Evolutionary conservation across 2,329 filamentous ascomycete genomes (phyloP).

Genomic region (Mycosphaerella arachidis): DNA sequence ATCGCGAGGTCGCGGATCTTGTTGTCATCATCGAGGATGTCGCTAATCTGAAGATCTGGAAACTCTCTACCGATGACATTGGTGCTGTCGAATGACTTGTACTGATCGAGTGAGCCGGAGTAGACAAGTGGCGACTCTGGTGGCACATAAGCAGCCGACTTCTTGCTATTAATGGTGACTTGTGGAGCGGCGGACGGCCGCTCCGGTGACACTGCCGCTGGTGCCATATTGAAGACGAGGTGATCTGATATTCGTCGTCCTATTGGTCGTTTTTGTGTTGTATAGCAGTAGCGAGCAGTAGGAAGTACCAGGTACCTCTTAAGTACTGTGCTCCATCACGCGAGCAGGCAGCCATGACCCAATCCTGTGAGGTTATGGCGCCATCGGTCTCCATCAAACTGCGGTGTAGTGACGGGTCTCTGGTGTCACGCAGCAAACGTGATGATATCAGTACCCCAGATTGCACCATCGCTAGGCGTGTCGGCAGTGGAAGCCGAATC

Average conservation of each 20-base stretch:
- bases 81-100: constrained; percentile 47
- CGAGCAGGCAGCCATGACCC: background rate
- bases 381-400: background rate
- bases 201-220: background rate
- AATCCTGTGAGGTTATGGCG: background rate
- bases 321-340: background rate
- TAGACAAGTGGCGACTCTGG: constrained; percentile 22
- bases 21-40: constrained; percentile 36
- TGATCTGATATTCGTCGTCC: background rate
- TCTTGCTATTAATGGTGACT: background rate
- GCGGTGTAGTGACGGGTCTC: background rate
- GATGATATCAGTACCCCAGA: background rate
- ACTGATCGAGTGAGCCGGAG: constrained; percentile 41
- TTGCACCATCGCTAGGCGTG: background rate
- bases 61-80: constrained; percentile 51
- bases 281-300: background rate
- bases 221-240: background rate
- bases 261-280: background rate
- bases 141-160: background rate
- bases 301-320: background rate
- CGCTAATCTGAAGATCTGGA: constrained; percentile 34
- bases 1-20: constrained; percentile 46
- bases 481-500: background rate
- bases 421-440: background rate
- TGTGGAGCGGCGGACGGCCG: background rate